These are phyloP conservation scores for Spiraea crenata DNA, from an alignment of 331 rosid genomes.

Conservation along the genomic window DNA sequence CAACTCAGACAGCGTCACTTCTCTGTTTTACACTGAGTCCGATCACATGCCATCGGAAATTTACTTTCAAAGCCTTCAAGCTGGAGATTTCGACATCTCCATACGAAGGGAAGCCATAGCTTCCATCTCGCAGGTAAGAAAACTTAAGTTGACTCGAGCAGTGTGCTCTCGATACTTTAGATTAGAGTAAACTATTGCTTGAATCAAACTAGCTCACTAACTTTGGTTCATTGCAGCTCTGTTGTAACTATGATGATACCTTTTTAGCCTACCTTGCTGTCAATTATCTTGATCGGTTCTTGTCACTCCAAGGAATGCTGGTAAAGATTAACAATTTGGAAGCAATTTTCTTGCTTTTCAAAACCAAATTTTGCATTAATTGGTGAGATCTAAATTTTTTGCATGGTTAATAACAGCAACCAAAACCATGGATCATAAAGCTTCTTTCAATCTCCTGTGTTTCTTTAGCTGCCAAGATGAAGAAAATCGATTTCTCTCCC, in stretches of 20 bases:
- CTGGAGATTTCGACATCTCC: constrained; percentile 40
- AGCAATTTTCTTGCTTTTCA: background rate
- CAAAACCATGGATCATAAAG: constrained; percentile 78
- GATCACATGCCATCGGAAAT: constrained; percentile 70
- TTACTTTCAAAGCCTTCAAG: constrained; percentile 52
- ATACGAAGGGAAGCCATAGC: constrained; percentile 57
- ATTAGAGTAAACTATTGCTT: too few species aligned
- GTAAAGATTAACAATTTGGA: constrained; percentile 37
- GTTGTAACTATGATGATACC: constrained; percentile 50
- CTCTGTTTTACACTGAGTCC: constrained; percentile 67
- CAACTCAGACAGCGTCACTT: constrained; percentile 43
- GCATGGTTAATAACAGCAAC: constrained; percentile 45
- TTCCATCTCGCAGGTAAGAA: constrained; percentile 61
- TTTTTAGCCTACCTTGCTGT: constrained; percentile 68
- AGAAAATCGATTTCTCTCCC: constrained; percentile 51
- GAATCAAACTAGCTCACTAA: too few species aligned
- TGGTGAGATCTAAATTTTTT: constrained; percentile 36
- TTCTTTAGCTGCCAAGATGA: constrained; percentile 86
- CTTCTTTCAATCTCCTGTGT: constrained; percentile 78
- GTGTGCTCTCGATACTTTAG: too few species aligned
- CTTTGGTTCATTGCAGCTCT: constrained; percentile 36
- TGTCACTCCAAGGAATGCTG: constrained; percentile 60
- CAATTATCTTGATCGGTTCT: constrained; percentile 85
- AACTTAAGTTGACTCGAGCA: too few species aligned
- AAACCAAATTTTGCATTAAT: background rate